Evolutionary conservation across 2,329 filamentous ascomycete genomes (phyloP), one percentile per base, ranked within the genome.

Genomic region (Phaeosphaeriaceae sp.): DNA sequence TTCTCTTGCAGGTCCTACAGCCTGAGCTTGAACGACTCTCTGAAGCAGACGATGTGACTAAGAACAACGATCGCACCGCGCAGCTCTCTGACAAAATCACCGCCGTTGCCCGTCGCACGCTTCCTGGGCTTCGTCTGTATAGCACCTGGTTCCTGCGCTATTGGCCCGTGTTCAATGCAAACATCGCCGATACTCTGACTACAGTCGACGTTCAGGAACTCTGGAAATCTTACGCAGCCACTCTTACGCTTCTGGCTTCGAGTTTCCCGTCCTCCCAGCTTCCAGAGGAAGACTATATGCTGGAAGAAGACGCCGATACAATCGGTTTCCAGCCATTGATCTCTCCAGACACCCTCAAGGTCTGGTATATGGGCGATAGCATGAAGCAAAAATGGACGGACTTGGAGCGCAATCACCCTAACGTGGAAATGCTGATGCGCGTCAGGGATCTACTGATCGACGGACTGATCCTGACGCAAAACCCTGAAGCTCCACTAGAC

Each of bases 1-100:
- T 83, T 1, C 79, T 96, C 26, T 82, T 92, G 37, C 85, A 87
- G 43, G 77, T 87, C 21, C 78, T 96, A 29, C 79, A 87, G 55
- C 80, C 83, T n/a, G 87, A 91, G 60, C 78, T 96, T 3, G 82
- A 85, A 46, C 80, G 78, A n/a, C 75, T 79, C 18, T 85, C 68
- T 38, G 71, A 72, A 30, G 67, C 66, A 20, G 62, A 71, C 41
- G 78, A 83, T 47, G 78, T 81, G 26, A 78, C 34, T 69, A 71
- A 72, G 48, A 73, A 69, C 33, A 64, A 59, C 42, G 61, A 70
- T 29, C 61, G 50, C 20, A 56, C 58, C 36, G 70, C 64, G 56
- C 72, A 69, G 54, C 70, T 70, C 63, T 72, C 70, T 1, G 79
- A 82, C 42, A 82, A 80, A 50, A 76, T 87, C 36, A 84, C 83